Evolutionary conservation across 306 rosid species (phyloP).

Genomic region (Chamaecrista fasciculata): DNA sequence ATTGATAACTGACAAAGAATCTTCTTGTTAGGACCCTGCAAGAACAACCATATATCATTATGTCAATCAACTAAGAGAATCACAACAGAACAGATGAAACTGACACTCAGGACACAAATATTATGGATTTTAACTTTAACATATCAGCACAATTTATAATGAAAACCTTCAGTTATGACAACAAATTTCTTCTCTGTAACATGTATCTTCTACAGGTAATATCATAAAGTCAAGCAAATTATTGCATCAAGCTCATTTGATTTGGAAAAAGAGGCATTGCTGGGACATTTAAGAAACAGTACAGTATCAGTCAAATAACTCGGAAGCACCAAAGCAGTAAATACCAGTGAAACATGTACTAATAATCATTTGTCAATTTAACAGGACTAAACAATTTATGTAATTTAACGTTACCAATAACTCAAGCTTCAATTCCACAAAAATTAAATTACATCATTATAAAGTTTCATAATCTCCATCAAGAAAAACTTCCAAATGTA

Average conservation of each 20-base stretch:
- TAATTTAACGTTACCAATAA: neutral
- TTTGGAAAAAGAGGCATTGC: slow-evolving; percentile 8
- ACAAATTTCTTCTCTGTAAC: neutral
- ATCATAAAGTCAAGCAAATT: slow-evolving; percentile 10
- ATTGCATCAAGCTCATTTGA: neutral
- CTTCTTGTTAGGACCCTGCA: slow-evolving; percentile 75
- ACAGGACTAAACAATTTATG: neutral
- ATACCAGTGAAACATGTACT: neutral
- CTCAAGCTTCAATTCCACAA: neutral
- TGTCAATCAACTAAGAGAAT: slow-evolving; percentile 16
- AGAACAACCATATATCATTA: slow-evolving; percentile 22
- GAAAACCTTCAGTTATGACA: slow-evolving; percentile 1
- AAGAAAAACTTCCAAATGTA: neutral
- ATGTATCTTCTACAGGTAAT: neutral
- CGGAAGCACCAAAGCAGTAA: neutral
- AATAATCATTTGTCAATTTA: neutral
- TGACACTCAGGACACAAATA: slow-evolving; percentile 11
- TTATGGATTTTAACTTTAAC: neutral
- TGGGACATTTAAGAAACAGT: slow-evolving; percentile 10
- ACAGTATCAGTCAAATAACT: slow-evolving; percentile 17
- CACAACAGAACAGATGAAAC: slow-evolving; percentile 18
- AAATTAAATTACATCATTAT: neutral
- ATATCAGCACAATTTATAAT: neutral
- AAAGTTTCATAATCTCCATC: neutral
- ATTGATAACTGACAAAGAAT: slow-evolving; percentile 90